Conservation (phyloP, 1,139 yeast genomes). For the Saccharomyces hybrid region DNA sequence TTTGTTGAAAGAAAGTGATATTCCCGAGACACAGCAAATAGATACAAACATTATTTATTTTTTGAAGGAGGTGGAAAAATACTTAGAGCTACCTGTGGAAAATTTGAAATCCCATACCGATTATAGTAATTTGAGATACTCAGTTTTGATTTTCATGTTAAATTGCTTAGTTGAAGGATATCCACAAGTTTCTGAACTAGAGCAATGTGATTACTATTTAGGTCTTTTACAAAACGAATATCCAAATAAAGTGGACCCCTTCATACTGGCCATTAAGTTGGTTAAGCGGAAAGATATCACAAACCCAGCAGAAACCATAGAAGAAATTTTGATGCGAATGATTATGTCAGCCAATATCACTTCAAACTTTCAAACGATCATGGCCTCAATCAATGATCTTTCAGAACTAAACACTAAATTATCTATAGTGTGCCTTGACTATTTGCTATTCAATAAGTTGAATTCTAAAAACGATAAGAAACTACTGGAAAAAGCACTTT, state of each 20-base stretch:
- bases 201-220: constrained; percentile 9
- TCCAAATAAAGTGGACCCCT: constrained; percentile 20
- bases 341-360: constrained; percentile 15
- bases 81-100: constrained; percentile 12
- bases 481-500: constrained; percentile 14
- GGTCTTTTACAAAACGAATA: constrained; percentile 15
- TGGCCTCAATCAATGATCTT: constrained; percentile 20
- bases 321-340: constrained; percentile 21
- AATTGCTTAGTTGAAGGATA: constrained; percentile 12
- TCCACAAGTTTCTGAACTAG: background rate
- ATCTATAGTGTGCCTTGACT: constrained; percentile 19
- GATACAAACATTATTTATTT: constrained; percentile 6
- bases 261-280: constrained; percentile 13
- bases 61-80: constrained; percentile 6
- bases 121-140: constrained; percentile 14
- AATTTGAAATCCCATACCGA: constrained; percentile 14
- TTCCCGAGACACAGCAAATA: background rate
- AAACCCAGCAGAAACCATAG: constrained; percentile 7
- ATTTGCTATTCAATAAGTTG: constrained; percentile 17
- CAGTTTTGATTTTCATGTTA: constrained; percentile 10
- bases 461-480: constrained; percentile 12
- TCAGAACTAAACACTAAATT: constrained; percentile 10
- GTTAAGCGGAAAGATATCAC: constrained; percentile 6
- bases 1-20: background rate
- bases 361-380: constrained; percentile 13